Evolutionary conservation across 306 rosid species (phyloP).

Genomic region (Hippophae rhamnoides): DNA sequence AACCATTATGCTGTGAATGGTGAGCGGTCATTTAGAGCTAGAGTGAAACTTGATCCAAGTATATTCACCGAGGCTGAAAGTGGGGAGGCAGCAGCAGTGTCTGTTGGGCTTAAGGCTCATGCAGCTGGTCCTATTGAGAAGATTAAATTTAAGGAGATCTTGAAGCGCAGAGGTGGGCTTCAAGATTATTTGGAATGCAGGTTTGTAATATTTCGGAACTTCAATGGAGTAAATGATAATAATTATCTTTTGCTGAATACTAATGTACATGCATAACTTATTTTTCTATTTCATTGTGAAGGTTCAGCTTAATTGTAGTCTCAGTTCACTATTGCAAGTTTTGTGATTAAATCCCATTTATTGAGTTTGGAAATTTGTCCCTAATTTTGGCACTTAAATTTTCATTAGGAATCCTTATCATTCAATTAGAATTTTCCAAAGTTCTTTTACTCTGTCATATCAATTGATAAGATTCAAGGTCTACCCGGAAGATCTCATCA

Average conservation of each 20-base stretch:
- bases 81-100: constrained; percentile 74
- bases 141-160: constrained; percentile 83
- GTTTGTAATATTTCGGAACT: constrained; percentile 37
- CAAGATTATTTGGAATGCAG: constrained; percentile 91
- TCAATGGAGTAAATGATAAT: constrained; percentile 7
- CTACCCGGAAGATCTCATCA: no score
- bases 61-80: constrained; percentile 54
- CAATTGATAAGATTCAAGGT: no score
- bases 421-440: no score
- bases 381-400: no score
- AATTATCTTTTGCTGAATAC: no score
- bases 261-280: neutral
- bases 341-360: no score
- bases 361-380: no score
- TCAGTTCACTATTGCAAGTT: no score
- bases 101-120: constrained; percentile 85
- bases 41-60: constrained; percentile 45
- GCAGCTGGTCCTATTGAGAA: constrained; percentile 82
- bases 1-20: constrained; percentile 31
- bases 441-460: no score
- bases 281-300: no score
- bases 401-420: no score
- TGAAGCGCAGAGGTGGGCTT: constrained; percentile 95
- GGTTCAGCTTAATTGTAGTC: no score
- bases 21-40: constrained; percentile 37